These are phyloP conservation scores for Cryptococcus wingfieldii DNA, from an alignment of 1,284 basidiomycete species.

Conservation along the genomic window DNA sequence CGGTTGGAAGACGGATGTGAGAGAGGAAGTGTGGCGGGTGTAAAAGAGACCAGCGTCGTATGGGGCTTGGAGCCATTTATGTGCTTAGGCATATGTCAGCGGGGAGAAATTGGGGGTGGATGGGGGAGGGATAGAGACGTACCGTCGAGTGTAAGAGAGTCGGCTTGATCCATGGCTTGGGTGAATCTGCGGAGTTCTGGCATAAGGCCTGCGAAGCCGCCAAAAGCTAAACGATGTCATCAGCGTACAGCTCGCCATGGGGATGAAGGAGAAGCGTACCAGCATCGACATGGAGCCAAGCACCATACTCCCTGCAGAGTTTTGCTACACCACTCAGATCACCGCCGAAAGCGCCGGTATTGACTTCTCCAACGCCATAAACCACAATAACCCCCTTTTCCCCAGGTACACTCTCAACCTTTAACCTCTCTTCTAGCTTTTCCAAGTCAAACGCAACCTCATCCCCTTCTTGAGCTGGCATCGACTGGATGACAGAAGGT, in stretches of 20 bases:
- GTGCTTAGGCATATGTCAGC: slow-evolving; percentile 27
- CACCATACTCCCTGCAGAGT: slow-evolving; percentile 48
- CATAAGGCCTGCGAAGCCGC: slow-evolving; percentile 51
- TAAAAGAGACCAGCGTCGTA: slow-evolving; percentile 56
- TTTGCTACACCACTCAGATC: slow-evolving; percentile 38
- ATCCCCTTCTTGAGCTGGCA: slow-evolving; percentile 31
- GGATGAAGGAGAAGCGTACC: slow-evolving; percentile 29
- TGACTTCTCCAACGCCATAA: slow-evolving; percentile 53
- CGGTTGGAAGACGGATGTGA: slow-evolving; percentile 50
- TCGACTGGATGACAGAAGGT: slow-evolving; percentile 41
- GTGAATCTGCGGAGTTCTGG: slow-evolving; percentile 46
- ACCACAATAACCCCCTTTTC: slow-evolving; percentile 48
- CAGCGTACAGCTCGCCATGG: neutral
- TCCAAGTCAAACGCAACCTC: slow-evolving; percentile 48
- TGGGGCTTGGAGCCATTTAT: slow-evolving; percentile 53
- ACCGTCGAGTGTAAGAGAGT: slow-evolving; percentile 53
- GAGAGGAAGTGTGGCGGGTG: slow-evolving; percentile 34
- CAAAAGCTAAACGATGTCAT: slow-evolving; percentile 47
- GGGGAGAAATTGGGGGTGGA: neutral
- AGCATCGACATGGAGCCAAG: slow-evolving; percentile 55
- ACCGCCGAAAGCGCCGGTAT: slow-evolving; percentile 52
- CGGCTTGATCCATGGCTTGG: slow-evolving; percentile 49
- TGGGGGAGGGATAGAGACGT: slow-evolving; percentile 6
- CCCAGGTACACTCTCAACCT: slow-evolving; percentile 18
- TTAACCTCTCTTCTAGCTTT: slow-evolving; percentile 40